Conservation (phyloP, 305 asterid genomes). For the Striga hermonthica region DNA sequence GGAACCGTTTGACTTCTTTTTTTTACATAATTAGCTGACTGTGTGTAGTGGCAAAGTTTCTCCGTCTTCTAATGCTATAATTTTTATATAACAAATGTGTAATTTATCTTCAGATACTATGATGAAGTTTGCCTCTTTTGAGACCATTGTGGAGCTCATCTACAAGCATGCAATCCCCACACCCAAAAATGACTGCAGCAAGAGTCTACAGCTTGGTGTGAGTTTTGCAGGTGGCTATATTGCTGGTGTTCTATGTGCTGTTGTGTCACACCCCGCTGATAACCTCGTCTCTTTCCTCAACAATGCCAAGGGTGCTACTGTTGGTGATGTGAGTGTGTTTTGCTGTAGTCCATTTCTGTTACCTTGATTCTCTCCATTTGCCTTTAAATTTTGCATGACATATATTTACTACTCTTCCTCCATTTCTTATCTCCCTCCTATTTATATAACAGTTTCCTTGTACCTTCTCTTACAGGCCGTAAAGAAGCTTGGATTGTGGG, state of each 20-base stretch:
- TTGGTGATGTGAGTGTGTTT: slow-evolving; percentile 57
- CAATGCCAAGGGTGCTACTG: slow-evolving; percentile 90
- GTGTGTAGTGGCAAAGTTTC: not conserved
- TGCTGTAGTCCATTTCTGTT: not conserved
- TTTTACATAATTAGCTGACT: not conserved
- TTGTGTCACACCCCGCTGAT: slow-evolving; percentile 95
- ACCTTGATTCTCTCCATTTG: slow-evolving; percentile 1
- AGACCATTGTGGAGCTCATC: slow-evolving; percentile 67
- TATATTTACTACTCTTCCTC: not conserved
- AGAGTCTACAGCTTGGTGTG: slow-evolving; percentile 72
- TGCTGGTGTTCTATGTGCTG: slow-evolving; percentile 82
- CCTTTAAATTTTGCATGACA: not conserved
- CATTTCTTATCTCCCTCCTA: not conserved
- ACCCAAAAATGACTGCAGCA: slow-evolving; percentile 82
- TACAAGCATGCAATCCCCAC: slow-evolving; percentile 68
- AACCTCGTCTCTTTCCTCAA: slow-evolving; percentile 91
- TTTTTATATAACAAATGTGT: not conserved
- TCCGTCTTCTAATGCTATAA: slow-evolving; percentile 1
- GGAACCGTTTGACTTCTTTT: not conserved
- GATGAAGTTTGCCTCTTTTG: slow-evolving; percentile 91
- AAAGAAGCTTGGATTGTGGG: slow-evolving; percentile 69
- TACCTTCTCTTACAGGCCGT: slow-evolving; percentile 50
- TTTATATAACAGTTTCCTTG: too few relatives aligned
- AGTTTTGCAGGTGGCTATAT: slow-evolving; percentile 84
- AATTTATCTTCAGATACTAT: slow-evolving; percentile 65